These are phyloP conservation scores for Aspergillus taichungensis DNA, from an alignment of 495 filamentous ascomycete species.

Conservation along the genomic window DNA sequence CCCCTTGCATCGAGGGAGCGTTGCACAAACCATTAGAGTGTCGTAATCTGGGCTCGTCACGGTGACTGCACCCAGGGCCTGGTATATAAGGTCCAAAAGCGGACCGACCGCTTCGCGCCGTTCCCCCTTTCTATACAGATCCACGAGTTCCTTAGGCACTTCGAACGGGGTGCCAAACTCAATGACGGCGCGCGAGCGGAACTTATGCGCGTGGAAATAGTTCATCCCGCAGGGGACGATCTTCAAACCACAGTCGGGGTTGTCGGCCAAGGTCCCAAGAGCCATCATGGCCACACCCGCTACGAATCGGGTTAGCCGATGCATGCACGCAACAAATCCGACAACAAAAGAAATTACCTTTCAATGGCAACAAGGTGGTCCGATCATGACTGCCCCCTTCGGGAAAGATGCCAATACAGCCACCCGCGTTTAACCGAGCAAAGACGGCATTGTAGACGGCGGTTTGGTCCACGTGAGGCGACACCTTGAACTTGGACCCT, in stretches of 20 bases:
- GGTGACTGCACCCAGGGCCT: conserved; percentile 78
- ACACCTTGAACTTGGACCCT: conserved; percentile 75
- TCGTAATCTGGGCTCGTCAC: conserved; percentile 94
- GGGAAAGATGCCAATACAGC: conserved; percentile 94
- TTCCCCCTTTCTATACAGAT: conserved; percentile 74
- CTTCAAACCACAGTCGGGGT: conserved; percentile 84
- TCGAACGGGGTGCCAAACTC: conserved; percentile 90
- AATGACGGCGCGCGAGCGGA: conserved; percentile 90
- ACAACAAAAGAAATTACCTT: conserved; percentile 42
- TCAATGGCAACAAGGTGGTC: conserved; percentile 84
- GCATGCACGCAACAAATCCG: neutral
- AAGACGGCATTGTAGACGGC: conserved; percentile 93
- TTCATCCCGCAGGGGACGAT: conserved; percentile 99
- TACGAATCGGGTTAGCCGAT: conserved; percentile 13
- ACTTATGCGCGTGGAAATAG: conserved; percentile 99
- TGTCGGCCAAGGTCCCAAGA: conserved; percentile 78
- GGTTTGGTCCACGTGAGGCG: conserved; percentile 90
- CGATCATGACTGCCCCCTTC: conserved; percentile 97
- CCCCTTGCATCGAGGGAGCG: neutral
- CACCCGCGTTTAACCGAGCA: conserved; percentile 65
- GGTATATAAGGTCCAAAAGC: conserved; percentile 77
- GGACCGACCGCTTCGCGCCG: conserved; percentile 75
- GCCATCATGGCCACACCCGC: conserved; percentile 98
- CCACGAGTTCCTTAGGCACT: conserved; percentile 69
- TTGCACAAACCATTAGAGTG: conserved; percentile 71